A percentile compares a stretch with the other conserved stretches of the same genome.
phyloP scores from a whole-genome alignment of 305 asterid genomes.

The Fraxinus dipetala region DNA sequence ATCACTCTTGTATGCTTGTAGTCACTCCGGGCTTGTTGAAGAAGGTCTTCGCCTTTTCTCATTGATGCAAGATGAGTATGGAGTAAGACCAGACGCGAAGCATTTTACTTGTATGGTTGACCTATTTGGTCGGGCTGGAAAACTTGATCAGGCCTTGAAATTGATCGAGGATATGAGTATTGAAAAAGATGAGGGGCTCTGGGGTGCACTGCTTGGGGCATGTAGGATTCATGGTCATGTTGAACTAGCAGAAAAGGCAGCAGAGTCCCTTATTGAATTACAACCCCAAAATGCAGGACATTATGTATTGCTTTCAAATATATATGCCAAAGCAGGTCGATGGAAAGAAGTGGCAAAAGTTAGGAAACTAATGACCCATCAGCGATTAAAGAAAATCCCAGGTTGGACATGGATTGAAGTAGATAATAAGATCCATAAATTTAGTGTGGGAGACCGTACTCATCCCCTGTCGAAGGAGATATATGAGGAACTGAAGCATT shows the following conservation, averaged over 20 bases:
- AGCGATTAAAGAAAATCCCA: conserved; percentile 44
- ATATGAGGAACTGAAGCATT: conserved; percentile 31
- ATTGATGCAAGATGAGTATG: conserved; percentile 39
- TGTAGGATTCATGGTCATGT: conserved; percentile 57
- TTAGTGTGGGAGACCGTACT: conserved; percentile 46
- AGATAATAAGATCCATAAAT: conserved; percentile 40
- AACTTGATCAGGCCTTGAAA: conserved; percentile 37
- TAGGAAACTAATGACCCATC: conserved; percentile 46
- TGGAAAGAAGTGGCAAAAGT: conserved; percentile 51
- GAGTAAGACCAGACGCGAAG: conserved; percentile 44
- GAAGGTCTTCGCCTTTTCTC: conserved; percentile 47
- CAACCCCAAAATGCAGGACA: conserved; percentile 52
- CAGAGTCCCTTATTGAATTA: conserved; percentile 42
- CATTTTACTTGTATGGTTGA: conserved; percentile 59
- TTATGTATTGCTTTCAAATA: conserved; percentile 52
- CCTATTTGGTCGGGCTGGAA: conserved; percentile 56
- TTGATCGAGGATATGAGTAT: conserved; percentile 39
- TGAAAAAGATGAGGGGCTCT: conserved; percentile 52
- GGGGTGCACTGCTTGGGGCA: conserved; percentile 61
- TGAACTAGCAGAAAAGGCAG: conserved; percentile 53
- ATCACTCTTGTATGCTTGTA: conserved; percentile 50
- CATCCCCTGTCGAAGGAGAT: conserved; percentile 45
- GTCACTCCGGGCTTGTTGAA: conserved; percentile 56
- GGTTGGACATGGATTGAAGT: conserved; percentile 62
- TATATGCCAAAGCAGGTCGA: conserved; percentile 52